phyloP scores from a whole-genome alignment of 805 yeast genomes.

The Cyberlindnera maclurae region DNA sequence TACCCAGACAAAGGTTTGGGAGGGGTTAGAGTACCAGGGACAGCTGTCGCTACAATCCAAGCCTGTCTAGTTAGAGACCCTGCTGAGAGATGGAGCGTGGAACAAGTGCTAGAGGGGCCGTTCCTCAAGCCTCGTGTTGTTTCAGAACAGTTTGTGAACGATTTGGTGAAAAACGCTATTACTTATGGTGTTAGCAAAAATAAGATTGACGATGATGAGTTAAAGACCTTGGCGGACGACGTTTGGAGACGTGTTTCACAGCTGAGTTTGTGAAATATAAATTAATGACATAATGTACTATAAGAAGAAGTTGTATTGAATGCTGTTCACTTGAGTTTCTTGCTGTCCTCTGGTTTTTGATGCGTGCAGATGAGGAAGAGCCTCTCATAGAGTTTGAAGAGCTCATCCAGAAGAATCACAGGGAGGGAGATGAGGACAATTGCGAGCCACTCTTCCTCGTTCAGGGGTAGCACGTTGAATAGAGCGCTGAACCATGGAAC shows the following conservation, averaged over 20 bases:
- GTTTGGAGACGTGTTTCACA: conserved; percentile 43
- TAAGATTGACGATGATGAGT: conserved; percentile 36
- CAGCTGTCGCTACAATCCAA: conserved; percentile 64
- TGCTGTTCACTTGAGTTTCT: not conserved
- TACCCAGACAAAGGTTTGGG: conserved; percentile 62
- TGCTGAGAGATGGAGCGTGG: conserved; percentile 52
- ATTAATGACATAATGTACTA: conserved; percentile 2
- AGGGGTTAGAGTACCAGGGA: conserved; percentile 54
- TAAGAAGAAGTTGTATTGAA: not conserved
- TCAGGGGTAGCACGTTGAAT: conserved; percentile 29
- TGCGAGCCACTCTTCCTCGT: conserved; percentile 29
- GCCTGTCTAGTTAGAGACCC: conserved; percentile 72
- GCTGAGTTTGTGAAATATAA: conserved; percentile 10
- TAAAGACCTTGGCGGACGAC: conserved; percentile 43
- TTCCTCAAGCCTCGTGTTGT: conserved; percentile 74
- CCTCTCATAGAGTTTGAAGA: conserved; percentile 30
- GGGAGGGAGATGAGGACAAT: conserved; percentile 29
- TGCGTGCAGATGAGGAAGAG: conserved; percentile 5
- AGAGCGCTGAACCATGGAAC: conserved; percentile 27
- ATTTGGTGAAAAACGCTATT: conserved; percentile 70
- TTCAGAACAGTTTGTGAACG: conserved; percentile 56
- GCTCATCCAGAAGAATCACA: conserved; percentile 31
- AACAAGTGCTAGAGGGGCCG: conserved; percentile 51
- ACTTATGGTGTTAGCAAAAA: conserved; percentile 54
- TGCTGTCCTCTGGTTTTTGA: too few species aligned